Evolutionary conservation across 257 asterid species (phyloP).

Genomic region (Przewalskia tangutica): DNA sequence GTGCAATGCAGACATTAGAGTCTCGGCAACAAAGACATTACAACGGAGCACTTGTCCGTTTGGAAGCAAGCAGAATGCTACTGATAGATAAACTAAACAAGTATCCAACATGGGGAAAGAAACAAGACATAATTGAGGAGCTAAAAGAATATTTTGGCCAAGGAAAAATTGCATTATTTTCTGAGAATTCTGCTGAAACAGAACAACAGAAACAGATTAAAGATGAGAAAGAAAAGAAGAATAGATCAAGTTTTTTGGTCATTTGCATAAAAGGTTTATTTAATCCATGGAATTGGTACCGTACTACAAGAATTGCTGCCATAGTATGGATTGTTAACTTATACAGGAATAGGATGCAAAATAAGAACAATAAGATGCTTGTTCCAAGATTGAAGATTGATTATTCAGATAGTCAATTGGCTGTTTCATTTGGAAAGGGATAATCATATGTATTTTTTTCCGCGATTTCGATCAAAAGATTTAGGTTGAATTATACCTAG

Average conservation of each 20-base stretch:
- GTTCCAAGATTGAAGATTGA: background rate
- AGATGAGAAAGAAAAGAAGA: background rate
- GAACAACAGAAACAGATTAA: constrained; percentile 3
- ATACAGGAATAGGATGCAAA: constrained; percentile 10
- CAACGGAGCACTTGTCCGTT: constrained; percentile 24
- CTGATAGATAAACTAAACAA: constrained; percentile 26
- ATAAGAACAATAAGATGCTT: background rate
- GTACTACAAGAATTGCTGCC: constrained; percentile 18
- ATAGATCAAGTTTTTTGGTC: constrained; percentile 11
- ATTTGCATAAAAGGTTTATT: constrained; percentile 5
- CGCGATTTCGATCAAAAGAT: too few relatives aligned
- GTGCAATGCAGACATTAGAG: constrained; percentile 18
- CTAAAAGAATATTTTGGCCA: constrained; percentile 26
- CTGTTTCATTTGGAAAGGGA: constrained; percentile 44
- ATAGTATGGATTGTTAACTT: constrained; percentile 22
- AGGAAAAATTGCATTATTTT: constrained; percentile 7
- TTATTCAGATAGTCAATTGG: constrained; percentile 11
- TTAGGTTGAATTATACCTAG: background rate
- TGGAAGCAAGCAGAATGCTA: constrained; percentile 33
- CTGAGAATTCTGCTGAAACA: constrained; percentile 9
- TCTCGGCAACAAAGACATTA: constrained; percentile 13
- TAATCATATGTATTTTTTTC: background rate
- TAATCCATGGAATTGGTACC: constrained; percentile 16
- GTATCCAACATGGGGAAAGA: constrained; percentile 13
- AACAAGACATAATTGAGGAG: constrained; percentile 24